Base-by-base conservation (phyloP, 352 stramenopile species). In the Phytophthora citricola region DNA sequence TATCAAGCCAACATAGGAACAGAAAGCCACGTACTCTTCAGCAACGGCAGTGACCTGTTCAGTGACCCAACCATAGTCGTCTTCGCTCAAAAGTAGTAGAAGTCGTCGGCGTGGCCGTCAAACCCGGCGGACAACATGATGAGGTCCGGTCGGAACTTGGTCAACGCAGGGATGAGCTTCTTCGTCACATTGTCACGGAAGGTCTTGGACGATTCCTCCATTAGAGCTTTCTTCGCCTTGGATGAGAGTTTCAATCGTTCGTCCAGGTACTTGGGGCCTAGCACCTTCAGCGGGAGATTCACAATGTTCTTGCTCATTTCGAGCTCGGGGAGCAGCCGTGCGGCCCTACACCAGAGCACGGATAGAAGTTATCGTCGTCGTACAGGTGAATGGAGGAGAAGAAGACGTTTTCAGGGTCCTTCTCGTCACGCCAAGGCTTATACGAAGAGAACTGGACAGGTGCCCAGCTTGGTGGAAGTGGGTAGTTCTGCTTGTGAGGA, bases 41-140 rank as follows among this genome's bases (percentile, higher is more conserved):
- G 94, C 93, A 64, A 98, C 85, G 52, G 92, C 78, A 39, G 89
- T 69, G 52, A 98, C 81, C 73, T 94, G 74, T 31, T 86, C 77
- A 12, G 91, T 95, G 55, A 93, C 71, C 89, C 88, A 97, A 20
- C 66, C 72, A 71, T 96, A 97, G 76, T 98, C 92, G 53, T 94
- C 81, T 34, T 92, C 74, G 53, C 71, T 92, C 15, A 98, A 71
- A 74, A 87, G 44, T 91, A 87, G 71, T 90, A 88, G 50, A 87
- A 87, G 24, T 91, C 83, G 39, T 91, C 75, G 7, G 78, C 78
- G 40, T 87, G 79, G 45, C 76, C 83, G 31, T 91, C 83, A 51
- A 91, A 91, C 11, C 83, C 83, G 11, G 83, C 76, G n/a, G 83
- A 91, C 48, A 91, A 45, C 66, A 91, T 71, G 54, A 91, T 85